Percentiles rank a stretch among this genome's conserved stretches.
Conservation (phyloP, 345 rosid species). For the Bruguiera gymnorhiza region DNA sequence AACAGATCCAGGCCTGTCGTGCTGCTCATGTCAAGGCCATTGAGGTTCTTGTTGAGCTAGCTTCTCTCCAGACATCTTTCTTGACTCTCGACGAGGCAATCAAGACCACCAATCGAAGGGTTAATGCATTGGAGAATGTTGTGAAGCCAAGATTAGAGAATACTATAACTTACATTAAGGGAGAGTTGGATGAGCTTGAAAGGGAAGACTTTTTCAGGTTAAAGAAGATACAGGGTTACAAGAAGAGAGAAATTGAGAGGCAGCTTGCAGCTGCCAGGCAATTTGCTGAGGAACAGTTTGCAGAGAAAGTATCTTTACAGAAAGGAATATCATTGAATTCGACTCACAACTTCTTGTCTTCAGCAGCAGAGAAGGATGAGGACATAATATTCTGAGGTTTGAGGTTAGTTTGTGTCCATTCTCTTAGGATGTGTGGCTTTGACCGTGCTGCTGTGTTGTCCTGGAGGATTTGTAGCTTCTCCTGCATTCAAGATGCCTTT, state of each 20-base stretch:
- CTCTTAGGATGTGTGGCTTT: slow-evolving; percentile 22
- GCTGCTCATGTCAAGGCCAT: slow-evolving; percentile 84
- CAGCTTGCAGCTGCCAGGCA: slow-evolving; percentile 45
- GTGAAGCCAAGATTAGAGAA: slow-evolving; percentile 89
- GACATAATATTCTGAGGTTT: slow-evolving; percentile 70
- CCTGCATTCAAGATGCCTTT: slow-evolving; percentile 1
- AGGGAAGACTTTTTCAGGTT: slow-evolving; percentile 91
- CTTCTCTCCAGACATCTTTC: slow-evolving; percentile 91
- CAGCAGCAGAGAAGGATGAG: slow-evolving; percentile 57
- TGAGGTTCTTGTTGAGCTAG: slow-evolving; percentile 90
- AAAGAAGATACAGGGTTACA: slow-evolving; percentile 83
- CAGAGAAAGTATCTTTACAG: slow-evolving; percentile 66
- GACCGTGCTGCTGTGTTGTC: slow-evolving; percentile 8
- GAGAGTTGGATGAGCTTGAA: slow-evolving; percentile 90
- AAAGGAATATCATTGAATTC: slow-evolving; percentile 60
- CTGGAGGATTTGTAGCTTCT: slow-evolving; percentile 3
- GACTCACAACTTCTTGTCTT: slow-evolving; percentile 58
- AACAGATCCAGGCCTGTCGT: slow-evolving; percentile 85
- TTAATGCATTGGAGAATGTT: slow-evolving; percentile 86
- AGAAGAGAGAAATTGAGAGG: slow-evolving; percentile 71
- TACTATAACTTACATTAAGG: slow-evolving; percentile 76
- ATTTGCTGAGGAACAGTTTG: slow-evolving; percentile 67
- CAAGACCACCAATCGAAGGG: slow-evolving; percentile 92
- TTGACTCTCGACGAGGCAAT: slow-evolving; percentile 92
- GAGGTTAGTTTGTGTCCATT: slow-evolving; percentile 15